Base-by-base conservation (phyloP, 495 filamentous ascomycete species). In the Haplographium delicatum region DNA sequence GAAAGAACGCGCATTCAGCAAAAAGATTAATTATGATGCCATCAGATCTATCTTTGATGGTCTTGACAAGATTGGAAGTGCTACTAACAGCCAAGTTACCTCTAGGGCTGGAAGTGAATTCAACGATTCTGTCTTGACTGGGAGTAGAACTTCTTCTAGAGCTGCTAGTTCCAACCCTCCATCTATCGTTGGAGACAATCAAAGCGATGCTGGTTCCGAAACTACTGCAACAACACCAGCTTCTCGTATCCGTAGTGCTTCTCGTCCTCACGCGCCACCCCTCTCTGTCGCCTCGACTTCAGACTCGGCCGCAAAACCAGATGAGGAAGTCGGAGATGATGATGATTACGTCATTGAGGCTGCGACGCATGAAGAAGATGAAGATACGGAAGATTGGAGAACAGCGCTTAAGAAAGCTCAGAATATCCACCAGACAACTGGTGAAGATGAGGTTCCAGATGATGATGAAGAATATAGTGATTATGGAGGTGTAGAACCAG, bases 11-110 rank as follows among this genome's bases (percentile, higher is more conserved):
- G 57, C 64, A 0, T 88, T 82, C 63, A 87, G 81, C 57, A 89
- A 83, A 62, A 86, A 88, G 58, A 89, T 96, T 56, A 89, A 95
- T 50, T 95, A 94, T 61, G 81, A 81, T 34, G 74, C 80, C 10
- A 75, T 89, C 25, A 75, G 82, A 46, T 70, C 64, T 25, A 68
- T 84, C 18, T 78, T 80, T 31, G 68, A 72, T 34, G 59, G 54
- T 26, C 58, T 62, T 6, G 22, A 27, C 25, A 27, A 7, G 10
- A 23, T 56, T 4, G 58, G 54, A n/a, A 55, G 50, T 33, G 58
- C 54, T 4, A 41, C 37, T 9, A 59, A 52, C 7, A 59, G 56
- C 26, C 6, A 30, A 27, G 41, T 50, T 22, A 60, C 53, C 10
- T 30, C n/a, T 10, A 8, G n/a, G 4, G 39, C 39, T 24, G 26